A percentile compares a stretch with the other conserved stretches of the same genome.
phyloP scores from a whole-genome alignment of 305 asterid species.

The Rubia peregrina region DNA sequence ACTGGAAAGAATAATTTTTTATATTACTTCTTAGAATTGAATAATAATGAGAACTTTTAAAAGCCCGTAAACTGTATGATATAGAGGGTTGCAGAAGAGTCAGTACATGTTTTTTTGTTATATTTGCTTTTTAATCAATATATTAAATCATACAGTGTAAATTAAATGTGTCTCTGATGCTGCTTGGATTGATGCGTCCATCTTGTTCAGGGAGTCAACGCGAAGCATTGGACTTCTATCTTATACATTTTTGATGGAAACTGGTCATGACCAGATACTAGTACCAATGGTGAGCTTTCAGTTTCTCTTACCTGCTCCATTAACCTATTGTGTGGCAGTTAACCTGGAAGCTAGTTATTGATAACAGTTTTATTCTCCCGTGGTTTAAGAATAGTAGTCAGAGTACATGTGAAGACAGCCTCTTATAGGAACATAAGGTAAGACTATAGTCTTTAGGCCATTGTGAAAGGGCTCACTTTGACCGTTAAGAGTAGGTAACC shows the following conservation, averaged over 20 bases:
- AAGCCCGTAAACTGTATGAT: background rate
- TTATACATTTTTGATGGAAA: conserved; percentile 70
- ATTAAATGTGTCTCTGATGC: background rate
- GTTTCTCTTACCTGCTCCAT: background rate
- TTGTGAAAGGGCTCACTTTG: background rate
- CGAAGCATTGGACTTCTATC: conserved; percentile 87
- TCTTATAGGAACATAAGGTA: background rate
- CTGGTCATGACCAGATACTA: conserved; percentile 76
- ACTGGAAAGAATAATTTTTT: background rate
- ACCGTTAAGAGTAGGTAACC: no score
- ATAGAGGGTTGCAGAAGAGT: no score
- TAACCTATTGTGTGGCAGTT: background rate
- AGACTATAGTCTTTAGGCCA: background rate
- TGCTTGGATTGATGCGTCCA: conserved; percentile 6
- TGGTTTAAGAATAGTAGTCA: background rate
- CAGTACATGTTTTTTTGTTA: background rate
- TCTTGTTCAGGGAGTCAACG: conserved; percentile 15
- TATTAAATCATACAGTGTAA: background rate
- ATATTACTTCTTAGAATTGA: background rate
- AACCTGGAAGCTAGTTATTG: background rate
- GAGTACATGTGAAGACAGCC: background rate
- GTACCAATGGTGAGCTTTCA: conserved; percentile 81
- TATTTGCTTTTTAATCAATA: background rate
- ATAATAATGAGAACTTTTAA: background rate
- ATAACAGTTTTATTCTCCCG: background rate